Base-by-base conservation (phyloP, 1,284 basidiomycete genomes). In the Tremellales sp. region DNA sequence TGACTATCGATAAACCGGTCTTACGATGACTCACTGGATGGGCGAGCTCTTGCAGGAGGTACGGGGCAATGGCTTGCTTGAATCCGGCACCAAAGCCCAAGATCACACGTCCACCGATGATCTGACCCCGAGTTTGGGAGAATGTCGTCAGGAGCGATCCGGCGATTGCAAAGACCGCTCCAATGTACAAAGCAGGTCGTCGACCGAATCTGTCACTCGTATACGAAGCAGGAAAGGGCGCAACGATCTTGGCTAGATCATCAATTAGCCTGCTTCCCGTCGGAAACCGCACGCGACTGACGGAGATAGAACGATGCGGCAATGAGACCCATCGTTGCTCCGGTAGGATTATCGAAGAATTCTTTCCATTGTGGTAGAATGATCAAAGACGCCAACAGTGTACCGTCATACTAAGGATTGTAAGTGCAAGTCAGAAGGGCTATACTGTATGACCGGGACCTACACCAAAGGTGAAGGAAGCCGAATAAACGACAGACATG, bases 101-200 rank as follows among this genome's bases (percentile, higher is more conserved):
- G 49, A 58, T 53, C 36, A 47, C 43, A 27, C 64, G 47, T 29
- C 53, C 56, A 35, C 49, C 59, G 42, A 50, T 49, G 26, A 50
- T 43, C 41, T 41, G 40, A 43, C 48, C 52, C 4, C 39, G 27
- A 31, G 55, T 52, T 22, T 56, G 43, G 1, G 61, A 51, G 22
- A 65, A 60, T 11, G 58, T 55, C 41, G 65, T 62, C 23, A 67
- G 47, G 22, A 68, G 33, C 7, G 52, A 48, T 3, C 65, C 66
- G 6, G 49, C 50, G 26, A 67, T 42, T 40, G 64, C 58, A 22
- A 70, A 44, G 17, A 54, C 27, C 1, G 60, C 50, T 3, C 65
- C 68, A 23, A 55, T 17, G 45, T 60, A 51, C 19, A 69, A 58
- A 35, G 39, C 57, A 26, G 46, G 45, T 42, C 52, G 48, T 15